Evolutionary conservation across 2,329 filamentous ascomycete genomes (phyloP), one percentile per base, ranked within the genome.

Genomic region (Fusarium sp.): DNA sequence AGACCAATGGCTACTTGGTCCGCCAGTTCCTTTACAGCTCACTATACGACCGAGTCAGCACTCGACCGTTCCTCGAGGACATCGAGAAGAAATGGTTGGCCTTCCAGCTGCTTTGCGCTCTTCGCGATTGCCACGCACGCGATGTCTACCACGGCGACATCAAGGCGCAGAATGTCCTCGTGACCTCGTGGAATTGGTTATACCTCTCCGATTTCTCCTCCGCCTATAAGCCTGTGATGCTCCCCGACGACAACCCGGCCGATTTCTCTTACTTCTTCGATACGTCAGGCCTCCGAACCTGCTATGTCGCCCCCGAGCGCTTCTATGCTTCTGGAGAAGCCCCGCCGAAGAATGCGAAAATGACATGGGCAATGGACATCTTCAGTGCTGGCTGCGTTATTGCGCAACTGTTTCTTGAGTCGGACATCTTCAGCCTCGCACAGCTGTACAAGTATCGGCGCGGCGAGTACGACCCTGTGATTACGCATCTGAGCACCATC

Each of bases 71-170:
- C 77, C 87, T 98, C 15, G 97, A 99, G 83, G 94, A 97, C 75
- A 96, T 99, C 74, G 96, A 99, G 83, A 98, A 98, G 88, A 98
- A 97, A 85, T 99, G 96, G 96, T 89, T 99, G 57, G 94, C 96
- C 0, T 99, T 98, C 78, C 96, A 99, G 84, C 89, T 99, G 6
- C 88, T 99, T 17, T 98, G 95, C 82, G 95, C 94, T 6, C 86
- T 99, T 66, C 91, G 95, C 64, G 97, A 99, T 82, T 98, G 94
- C 78, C 96, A 99, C 82, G 88, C 93, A 35, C 89, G 93, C 52
- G 94, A 97, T 78, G 88, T 99, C 58, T 98, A 95, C 81, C 96
- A 99, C 81, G 97, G 96, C 66, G 97, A 99, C 80, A 98, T 99
- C 85, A 99, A 99, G 86, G 96, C 96, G 4, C 96, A 99, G 83